phyloP scores from a whole-genome alignment of 371 early-diverging fungal genomes.

The Paraphysoderma sedebokerense region DNA sequence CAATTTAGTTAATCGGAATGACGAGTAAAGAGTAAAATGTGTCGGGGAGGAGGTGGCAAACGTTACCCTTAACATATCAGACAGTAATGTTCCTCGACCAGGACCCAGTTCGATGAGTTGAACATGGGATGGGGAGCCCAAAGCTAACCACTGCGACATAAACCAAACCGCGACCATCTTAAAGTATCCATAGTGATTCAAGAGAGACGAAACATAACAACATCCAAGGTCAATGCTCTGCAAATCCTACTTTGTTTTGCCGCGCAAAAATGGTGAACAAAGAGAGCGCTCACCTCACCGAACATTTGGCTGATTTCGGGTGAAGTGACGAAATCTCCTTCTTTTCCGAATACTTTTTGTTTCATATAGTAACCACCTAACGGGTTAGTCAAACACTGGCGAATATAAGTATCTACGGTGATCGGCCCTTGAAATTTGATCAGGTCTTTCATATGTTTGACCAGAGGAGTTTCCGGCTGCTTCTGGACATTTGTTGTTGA shows the following conservation, averaged over 20 bases:
- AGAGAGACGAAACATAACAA: slow-evolving; percentile 4
- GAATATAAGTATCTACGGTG: slow-evolving; percentile 74
- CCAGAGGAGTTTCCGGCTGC: slow-evolving; percentile 34
- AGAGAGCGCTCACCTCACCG: slow-evolving; percentile 58
- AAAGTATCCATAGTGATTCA: slow-evolving; percentile 7
- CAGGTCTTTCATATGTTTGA: slow-evolving; percentile 37
- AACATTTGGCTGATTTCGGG: slow-evolving; percentile 96
- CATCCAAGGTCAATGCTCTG: neutral
- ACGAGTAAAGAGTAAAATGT: too few species aligned
- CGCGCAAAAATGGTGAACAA: slow-evolving; percentile 8
- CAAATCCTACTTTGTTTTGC: slow-evolving; percentile 3
- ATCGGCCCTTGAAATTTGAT: slow-evolving; percentile 70
- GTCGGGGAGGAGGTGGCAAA: too few species aligned
- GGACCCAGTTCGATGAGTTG: slow-evolving; percentile 85
- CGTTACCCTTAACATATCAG: slow-evolving; percentile 67
- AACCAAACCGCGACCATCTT: slow-evolving; percentile 65
- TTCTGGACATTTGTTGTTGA: too few species aligned
- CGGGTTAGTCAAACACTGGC: slow-evolving; percentile 71
- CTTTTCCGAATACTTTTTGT: slow-evolving; percentile 77
- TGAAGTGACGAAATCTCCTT: slow-evolving; percentile 88
- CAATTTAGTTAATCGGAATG: too few species aligned
- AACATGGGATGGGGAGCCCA: slow-evolving; percentile 25
- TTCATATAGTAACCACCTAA: slow-evolving; percentile 82
- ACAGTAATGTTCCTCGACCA: slow-evolving; percentile 84
- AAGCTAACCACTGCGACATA: slow-evolving; percentile 44